These are phyloP conservation scores for Elaeagnus macrophylla DNA, from an alignment of 306 rosid genomes.

Conservation along the genomic window DNA sequence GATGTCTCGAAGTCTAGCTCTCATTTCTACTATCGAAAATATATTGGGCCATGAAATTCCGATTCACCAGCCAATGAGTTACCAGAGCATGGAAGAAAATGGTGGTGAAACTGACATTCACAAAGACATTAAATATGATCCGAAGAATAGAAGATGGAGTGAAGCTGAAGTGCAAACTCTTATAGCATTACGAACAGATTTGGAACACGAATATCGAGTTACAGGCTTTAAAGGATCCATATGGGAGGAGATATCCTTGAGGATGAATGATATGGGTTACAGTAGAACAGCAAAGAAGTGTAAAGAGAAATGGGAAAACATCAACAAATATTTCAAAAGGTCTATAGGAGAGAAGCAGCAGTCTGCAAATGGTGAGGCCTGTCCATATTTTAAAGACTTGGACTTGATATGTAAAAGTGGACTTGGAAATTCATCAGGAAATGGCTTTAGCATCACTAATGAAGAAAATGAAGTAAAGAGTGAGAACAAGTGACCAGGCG, in stretches of 20 bases:
- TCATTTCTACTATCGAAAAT: slow-evolving; percentile 54
- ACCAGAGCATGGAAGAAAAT: slow-evolving; percentile 27
- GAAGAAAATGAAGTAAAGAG: slow-evolving; percentile 19
- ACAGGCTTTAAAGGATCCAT: slow-evolving; percentile 41
- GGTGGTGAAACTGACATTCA: slow-evolving; percentile 24
- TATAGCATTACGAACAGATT: slow-evolving; percentile 40
- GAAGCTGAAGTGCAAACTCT: slow-evolving; percentile 64
- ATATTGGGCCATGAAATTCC: slow-evolving; percentile 40
- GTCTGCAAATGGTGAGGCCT: slow-evolving; percentile 35
- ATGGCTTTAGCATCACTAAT: slow-evolving; percentile 20
- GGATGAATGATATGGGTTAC: slow-evolving; percentile 47
- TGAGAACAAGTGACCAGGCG: slow-evolving; percentile 33
- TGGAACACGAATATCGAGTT: slow-evolving; percentile 39
- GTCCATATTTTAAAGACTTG: slow-evolving; percentile 60
- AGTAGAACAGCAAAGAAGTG: slow-evolving; percentile 61
- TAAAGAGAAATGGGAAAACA: slow-evolving; percentile 85
- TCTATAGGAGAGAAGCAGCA: slow-evolving; percentile 45
- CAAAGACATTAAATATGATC: slow-evolving; percentile 26
- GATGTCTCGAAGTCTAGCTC: slow-evolving; percentile 52
- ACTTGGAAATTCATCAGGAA: slow-evolving; percentile 26
- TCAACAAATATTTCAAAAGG: slow-evolving; percentile 67
- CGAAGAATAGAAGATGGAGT: slow-evolving; percentile 55
- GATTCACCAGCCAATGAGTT: slow-evolving; percentile 33
- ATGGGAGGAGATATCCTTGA: slow-evolving; percentile 76
- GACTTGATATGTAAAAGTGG: slow-evolving; percentile 49